Conservation (phyloP, 179 eudicot species). For the Pouteria campechiana region DNA sequence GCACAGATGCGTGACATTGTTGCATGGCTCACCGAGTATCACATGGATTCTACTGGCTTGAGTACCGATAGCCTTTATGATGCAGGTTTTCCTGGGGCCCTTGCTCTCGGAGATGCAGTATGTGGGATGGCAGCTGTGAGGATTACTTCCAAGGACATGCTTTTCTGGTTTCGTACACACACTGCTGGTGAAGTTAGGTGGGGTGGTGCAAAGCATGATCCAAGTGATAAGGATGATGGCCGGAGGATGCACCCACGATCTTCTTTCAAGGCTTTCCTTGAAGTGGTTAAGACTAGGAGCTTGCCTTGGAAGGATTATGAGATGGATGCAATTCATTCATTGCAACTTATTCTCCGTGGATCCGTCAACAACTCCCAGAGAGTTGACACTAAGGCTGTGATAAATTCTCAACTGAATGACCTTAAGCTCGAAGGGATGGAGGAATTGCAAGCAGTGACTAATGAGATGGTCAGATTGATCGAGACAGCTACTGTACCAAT, state of each 20-base stretch:
- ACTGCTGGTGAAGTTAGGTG: constrained; percentile 73
- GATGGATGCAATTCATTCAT: constrained; percentile 89
- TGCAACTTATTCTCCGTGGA: constrained; percentile 81
- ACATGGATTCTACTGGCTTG: constrained; percentile 83
- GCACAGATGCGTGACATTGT: constrained; percentile 61
- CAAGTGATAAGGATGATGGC: constrained; percentile 61
- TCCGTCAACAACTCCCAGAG: constrained; percentile 48
- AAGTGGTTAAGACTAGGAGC: constrained; percentile 73
- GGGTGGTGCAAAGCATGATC: constrained; percentile 87
- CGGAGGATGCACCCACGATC: constrained; percentile 87
- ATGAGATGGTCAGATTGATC: constrained; percentile 86
- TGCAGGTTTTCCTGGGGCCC: constrained; percentile 86
- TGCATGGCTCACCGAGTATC: constrained; percentile 65
- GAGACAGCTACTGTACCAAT: constrained; percentile 89
- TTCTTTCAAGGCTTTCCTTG: constrained; percentile 87
- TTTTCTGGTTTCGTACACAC: constrained; percentile 83
- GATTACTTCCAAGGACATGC: constrained; percentile 55
- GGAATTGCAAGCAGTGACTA: constrained; percentile 68
- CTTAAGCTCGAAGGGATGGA: constrained; percentile 52
- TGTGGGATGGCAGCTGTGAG: constrained; percentile 97
- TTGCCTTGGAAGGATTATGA: constrained; percentile 83
- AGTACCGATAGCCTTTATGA: constrained; percentile 90
- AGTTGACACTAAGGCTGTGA: constrained; percentile 23
- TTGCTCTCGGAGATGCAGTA: constrained; percentile 54
- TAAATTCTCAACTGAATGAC: constrained; percentile 51